Evolutionary conservation across 1,139 yeast genomes (phyloP).

Genomic region (Blastobotrys persicus): DNA sequence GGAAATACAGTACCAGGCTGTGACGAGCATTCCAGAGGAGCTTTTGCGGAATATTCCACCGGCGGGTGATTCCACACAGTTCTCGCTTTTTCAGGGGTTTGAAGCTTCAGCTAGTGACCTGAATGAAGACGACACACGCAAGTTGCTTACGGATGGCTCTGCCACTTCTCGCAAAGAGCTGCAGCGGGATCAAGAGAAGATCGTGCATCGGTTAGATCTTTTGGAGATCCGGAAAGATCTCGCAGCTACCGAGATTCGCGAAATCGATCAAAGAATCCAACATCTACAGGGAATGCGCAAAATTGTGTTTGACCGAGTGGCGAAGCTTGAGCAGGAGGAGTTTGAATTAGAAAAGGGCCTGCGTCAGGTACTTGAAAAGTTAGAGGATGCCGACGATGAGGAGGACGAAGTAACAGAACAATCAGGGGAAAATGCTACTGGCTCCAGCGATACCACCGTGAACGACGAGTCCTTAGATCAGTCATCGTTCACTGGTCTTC

Average conservation of each 20-base stretch:
- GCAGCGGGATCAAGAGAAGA: constrained; percentile 39
- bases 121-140: constrained; percentile 10
- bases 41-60: constrained; percentile 51
- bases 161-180: constrained; percentile 33
- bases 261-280: constrained; percentile 55
- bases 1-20: constrained; percentile 35
- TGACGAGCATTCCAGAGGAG: constrained; percentile 55
- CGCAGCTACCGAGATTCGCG: constrained; percentile 60
- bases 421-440: neutral
- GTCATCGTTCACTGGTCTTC: neutral
- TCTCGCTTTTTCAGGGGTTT: constrained; percentile 66
- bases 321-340: constrained; percentile 58
- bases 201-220: constrained; percentile 50
- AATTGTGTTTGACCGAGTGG: constrained; percentile 55
- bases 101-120: constrained; percentile 43
- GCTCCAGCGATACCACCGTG: constrained; percentile 1
- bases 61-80: constrained; percentile 31
- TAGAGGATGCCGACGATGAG: constrained; percentile 9
- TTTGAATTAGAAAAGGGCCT: constrained; percentile 48
- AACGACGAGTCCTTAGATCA: constrained; percentile 13
- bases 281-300: constrained; percentile 50
- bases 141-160: constrained; percentile 21
- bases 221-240: constrained; percentile 61
- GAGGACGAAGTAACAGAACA: too few species aligned
- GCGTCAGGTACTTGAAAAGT: constrained; percentile 38